Base-by-base conservation (phyloP, 1,284 basidiomycete genomes). In the Agroathelia rolfsii region DNA sequence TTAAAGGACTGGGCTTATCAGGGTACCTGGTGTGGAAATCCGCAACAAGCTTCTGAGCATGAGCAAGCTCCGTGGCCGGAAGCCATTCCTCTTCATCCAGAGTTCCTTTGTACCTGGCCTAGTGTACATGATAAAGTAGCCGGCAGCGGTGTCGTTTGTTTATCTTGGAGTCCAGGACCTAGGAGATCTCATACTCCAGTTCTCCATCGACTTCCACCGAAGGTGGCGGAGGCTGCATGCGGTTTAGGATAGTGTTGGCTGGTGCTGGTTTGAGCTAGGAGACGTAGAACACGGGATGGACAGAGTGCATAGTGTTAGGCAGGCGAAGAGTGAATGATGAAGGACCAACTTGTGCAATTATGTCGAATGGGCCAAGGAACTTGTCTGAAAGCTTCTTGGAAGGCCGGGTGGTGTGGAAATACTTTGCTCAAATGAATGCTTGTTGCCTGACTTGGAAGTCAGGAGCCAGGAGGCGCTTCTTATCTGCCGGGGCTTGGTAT, bases 331-430 rank as follows among this genome's bases (percentile, higher is more conserved):
- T 24, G 21, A 57, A 37, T 6, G 29, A 35, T 40, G 44, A 57
- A 1, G 50, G 55, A 6, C 55, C 52, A 6, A n/a, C n/a, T n/a
- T n/a, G 23, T 6, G 19, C 24, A 21, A 48, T 36, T 27, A 61
- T 41, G 13, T 41, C 38, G 41, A 49, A 62, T 4, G 56, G 58
- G 10, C 58, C 55, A 6, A 51, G 34, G 19, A 34, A 41, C 14
- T 42, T 43, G 16, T 49, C 40, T 11, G 51, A 43, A 4, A 62
- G 45, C 37, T 61, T 61, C 35, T 48, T 45, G 5, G 51, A 43
- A 0, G 54, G 56, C 6, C 51, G 34, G 12, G 40, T 46, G 3
- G 49, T 53, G n/a, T n/a, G n/a, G n/a, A 47, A 28, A 10, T 30
- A 32, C 10, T 34, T 36, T 16, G 40, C 32, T 14, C 45, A 42